phyloP scores from a whole-genome alignment of 1,284 basidiomycete species.

The Rhodotorula mucilaginosa region DNA sequence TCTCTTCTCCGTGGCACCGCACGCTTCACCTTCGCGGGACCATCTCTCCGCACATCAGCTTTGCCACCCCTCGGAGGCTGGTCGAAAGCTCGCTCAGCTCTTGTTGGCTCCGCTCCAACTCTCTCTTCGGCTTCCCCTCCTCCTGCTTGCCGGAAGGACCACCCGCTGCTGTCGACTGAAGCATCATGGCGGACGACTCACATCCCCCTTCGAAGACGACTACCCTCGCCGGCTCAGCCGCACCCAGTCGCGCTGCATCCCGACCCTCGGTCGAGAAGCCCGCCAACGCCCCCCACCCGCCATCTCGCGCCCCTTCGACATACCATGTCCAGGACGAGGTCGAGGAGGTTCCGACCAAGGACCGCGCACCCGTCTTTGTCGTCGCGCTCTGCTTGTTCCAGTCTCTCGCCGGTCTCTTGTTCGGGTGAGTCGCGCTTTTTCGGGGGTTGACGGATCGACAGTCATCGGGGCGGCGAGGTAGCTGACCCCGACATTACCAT shows the following conservation, averaged over 20 bases:
- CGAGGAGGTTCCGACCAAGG: conserved; percentile 23
- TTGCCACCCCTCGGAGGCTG: not conserved
- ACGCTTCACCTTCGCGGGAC: conserved; percentile 1
- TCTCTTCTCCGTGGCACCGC: not conserved
- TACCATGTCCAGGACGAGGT: conserved; percentile 22
- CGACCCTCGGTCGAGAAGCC: conserved; percentile 1
- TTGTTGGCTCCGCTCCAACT: not conserved
- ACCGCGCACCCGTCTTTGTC: conserved; percentile 35
- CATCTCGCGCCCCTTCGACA: conserved; percentile 28
- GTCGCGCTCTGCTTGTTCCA: conserved; percentile 40
- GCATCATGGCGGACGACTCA: conserved; percentile 2
- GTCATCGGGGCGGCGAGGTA: not conserved
- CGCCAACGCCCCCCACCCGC: not conserved
- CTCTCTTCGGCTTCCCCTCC: not conserved
- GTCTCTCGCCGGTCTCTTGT: conserved; percentile 35
- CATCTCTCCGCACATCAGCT: conserved; percentile 6
- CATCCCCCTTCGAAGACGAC: conserved; percentile 16
- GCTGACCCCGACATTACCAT: not conserved
- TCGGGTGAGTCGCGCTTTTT: conserved; percentile 15
- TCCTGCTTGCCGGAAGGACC: not conserved
- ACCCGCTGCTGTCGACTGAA: too few species aligned
- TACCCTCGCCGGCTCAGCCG: conserved; percentile 23
- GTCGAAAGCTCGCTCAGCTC: not conserved
- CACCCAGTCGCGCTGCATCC: conserved; percentile 23
- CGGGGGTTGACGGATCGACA: not conserved